phyloP scores from a whole-genome alignment of 495 filamentous ascomycete species.

The Talaromyces liani region DNA sequence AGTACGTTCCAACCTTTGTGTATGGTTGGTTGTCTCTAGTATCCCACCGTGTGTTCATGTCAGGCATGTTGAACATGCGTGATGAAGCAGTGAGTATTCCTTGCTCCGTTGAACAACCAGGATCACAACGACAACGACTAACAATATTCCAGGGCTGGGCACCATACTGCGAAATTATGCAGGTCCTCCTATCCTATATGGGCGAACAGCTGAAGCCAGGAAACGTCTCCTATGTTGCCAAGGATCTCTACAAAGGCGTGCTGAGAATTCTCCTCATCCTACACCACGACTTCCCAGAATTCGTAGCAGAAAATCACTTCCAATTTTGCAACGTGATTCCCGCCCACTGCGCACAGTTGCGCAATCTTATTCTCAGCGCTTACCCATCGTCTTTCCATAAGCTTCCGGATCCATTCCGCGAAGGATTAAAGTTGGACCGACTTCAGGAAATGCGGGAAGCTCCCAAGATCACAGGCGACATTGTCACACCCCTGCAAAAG shows the following conservation, averaged over 20 bases:
- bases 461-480: conserved; percentile 55
- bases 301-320: conserved; percentile 79
- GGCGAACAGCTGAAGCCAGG: conserved; percentile 72
- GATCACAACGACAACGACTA: conserved; percentile 8
- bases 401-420: conserved; percentile 72
- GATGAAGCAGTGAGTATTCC: conserved; percentile 37
- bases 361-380: conserved; percentile 81
- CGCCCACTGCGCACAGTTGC: conserved; percentile 76
- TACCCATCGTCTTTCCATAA: conserved; percentile 69
- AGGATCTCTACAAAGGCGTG: conserved; percentile 76
- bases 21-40: conserved; percentile 80
- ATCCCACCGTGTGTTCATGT: conserved; percentile 81
- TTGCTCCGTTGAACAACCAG: conserved; percentile 2
- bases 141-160: conserved; percentile 54
- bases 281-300: conserved; percentile 91
- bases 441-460: conserved; percentile 67
- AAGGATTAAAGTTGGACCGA: conserved; percentile 73
- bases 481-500: conserved; percentile 48
- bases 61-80: conserved; percentile 63
- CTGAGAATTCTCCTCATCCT: conserved; percentile 77
- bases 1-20: conserved; percentile 68
- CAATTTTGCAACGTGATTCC: conserved; percentile 82
- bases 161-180: conserved; percentile 65
- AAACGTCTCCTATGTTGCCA: conserved; percentile 59
- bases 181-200: conserved; percentile 64